Conservation (phyloP, 129 eudicot genomes). For the Helianthus annuus region HanXRQr2.0-SUNRISE NC_035435.2:95545892-95546391, state of each 20-base stretch:
- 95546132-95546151: not conserved
- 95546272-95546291: slow-evolving; percentile 17
- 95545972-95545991: too few species aligned
- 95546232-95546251: slow-evolving; percentile 20
- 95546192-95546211: slow-evolving; percentile 2
- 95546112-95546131: slow-evolving; percentile 17
- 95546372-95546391: slow-evolving; percentile 41
- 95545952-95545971: too few species aligned
- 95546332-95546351: slow-evolving; percentile 44
- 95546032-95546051: slow-evolving; percentile 31
- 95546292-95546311: slow-evolving; percentile 8
- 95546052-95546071: slow-evolving; percentile 28
- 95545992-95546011: not conserved
- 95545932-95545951: too few species aligned
- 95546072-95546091: slow-evolving; percentile 29
- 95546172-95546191: slow-evolving; percentile 28
- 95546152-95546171: not conserved
- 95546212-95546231: slow-evolving; percentile 19
- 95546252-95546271: slow-evolving; percentile 21
- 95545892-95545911: too few species aligned
- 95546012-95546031: slow-evolving; percentile 16
- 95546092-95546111: slow-evolving; percentile 31
- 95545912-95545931: too few species aligned
- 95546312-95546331: slow-evolving; percentile 31
- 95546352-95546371: slow-evolving; percentile 57